Evolutionary conservation across 2,329 filamentous ascomycete species (phyloP).

Genomic region (Myriosclerotinia duriaeana): DNA sequence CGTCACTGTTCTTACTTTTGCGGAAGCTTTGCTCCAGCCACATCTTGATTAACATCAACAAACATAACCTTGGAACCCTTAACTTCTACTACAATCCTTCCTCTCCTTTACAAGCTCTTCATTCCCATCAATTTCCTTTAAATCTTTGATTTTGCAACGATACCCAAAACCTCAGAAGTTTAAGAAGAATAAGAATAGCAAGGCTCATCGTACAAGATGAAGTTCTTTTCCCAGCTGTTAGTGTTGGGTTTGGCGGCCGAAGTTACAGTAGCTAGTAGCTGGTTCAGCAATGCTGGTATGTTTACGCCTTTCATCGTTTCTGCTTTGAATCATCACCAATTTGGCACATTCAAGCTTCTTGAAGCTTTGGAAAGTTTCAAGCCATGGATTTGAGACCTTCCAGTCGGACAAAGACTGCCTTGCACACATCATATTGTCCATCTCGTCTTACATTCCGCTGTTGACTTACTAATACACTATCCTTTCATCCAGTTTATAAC

Average conservation of each 20-base stretch:
- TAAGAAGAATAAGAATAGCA: not conserved
- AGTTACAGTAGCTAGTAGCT: constrained; percentile 69
- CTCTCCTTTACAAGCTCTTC: not conserved
- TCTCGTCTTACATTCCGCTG: not conserved
- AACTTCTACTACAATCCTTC: not conserved
- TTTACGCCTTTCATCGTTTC: constrained; percentile 27
- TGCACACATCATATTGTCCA: constrained; percentile 1
- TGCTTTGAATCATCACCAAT: not conserved
- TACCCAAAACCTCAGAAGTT: not conserved
- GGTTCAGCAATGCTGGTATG: constrained; percentile 85
- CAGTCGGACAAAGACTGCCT: not conserved
- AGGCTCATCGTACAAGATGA: constrained; percentile 56
- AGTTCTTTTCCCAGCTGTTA: constrained; percentile 68
- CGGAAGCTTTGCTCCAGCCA: constrained; percentile 20
- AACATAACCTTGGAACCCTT: not conserved
- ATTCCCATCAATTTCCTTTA: not conserved
- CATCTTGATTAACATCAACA: constrained; percentile 13
- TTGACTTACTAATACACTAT: constrained; percentile 36
- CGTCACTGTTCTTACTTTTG: constrained; percentile 4
- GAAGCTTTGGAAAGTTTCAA: constrained; percentile 15
- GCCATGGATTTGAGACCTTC: not conserved
- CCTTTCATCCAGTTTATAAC: constrained; percentile 80
- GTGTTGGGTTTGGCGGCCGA: constrained; percentile 71
- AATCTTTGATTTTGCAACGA: not conserved
- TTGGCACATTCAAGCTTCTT: constrained; percentile 14